Conservation (phyloP, 1,284 basidiomycete species). For the Ustilago cynodontis region DNA sequence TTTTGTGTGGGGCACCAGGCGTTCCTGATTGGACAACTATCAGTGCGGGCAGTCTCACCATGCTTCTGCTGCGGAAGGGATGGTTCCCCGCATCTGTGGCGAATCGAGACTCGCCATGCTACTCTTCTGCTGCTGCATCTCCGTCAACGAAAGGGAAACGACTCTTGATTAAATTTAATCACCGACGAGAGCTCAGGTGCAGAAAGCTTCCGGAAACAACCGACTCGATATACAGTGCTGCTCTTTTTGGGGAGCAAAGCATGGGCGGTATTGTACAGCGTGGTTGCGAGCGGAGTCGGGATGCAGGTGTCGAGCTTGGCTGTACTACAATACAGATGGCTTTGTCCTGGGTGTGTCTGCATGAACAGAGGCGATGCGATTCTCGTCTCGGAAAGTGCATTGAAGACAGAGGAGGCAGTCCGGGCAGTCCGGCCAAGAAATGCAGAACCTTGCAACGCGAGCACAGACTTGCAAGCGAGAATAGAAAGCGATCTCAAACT, state of each 20-base stretch:
- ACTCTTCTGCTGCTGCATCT: neutral
- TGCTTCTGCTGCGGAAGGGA: neutral
- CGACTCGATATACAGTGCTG: neutral
- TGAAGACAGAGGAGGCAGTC: neutral
- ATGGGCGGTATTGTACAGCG: neutral
- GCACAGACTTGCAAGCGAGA: neutral
- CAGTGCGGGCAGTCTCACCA: neutral
- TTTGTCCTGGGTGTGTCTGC: too few species aligned
- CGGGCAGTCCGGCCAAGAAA: neutral
- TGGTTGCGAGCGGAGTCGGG: too few species aligned
- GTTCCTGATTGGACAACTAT: slow-evolving; percentile 17
- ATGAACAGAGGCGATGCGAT: neutral
- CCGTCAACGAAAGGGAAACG: neutral
- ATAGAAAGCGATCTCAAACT: neutral
- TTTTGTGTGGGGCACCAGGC: slow-evolving; percentile 14
- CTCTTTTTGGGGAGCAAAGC: neutral
- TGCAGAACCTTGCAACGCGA: neutral
- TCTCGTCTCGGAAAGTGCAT: neutral
- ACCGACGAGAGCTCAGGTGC: neutral
- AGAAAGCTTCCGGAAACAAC: slow-evolving; percentile 9
- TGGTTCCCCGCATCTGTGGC: slow-evolving; percentile 5
- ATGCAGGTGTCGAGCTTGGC: too few species aligned
- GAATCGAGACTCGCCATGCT: neutral
- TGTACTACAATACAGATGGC: too few species aligned
- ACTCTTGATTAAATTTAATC: neutral